Conservation (phyloP, 768 basidiomycete species). For the Astraeus odoratus region DNA sequence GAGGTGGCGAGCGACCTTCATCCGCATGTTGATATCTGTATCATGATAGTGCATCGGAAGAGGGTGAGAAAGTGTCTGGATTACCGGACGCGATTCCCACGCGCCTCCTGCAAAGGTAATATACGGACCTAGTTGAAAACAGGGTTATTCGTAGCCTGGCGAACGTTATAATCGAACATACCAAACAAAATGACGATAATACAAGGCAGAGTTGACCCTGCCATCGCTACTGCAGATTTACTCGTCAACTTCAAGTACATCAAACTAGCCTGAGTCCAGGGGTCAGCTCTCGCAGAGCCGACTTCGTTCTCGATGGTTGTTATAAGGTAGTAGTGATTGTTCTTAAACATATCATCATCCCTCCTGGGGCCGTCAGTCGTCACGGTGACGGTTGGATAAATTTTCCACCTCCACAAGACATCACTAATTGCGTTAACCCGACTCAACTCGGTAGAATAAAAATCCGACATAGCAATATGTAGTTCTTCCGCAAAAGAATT, state of each 20-base stretch:
- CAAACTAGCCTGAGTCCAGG: conserved; percentile 16
- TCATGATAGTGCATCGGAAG: conserved; percentile 20
- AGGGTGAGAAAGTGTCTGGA: conserved; percentile 19
- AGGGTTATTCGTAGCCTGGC: background rate
- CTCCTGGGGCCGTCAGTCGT: conserved; percentile 3
- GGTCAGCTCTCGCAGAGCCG: conserved; percentile 16
- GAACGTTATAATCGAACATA: conserved; percentile 7
- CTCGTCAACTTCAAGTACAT: conserved; percentile 17
- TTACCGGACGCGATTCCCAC: conserved; percentile 15
- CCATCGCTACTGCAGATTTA: conserved; percentile 3
- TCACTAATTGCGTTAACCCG: conserved; percentile 3
- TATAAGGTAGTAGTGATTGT: conserved; percentile 14
- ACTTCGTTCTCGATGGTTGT: conserved; percentile 18
- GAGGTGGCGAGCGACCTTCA: conserved; percentile 14
- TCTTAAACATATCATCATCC: conserved; percentile 12
- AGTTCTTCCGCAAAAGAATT: conserved; percentile 12
- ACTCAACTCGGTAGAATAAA: conserved; percentile 13
- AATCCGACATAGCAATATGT: conserved; percentile 13
- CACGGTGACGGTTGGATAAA: conserved; percentile 3
- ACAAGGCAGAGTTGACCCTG: conserved; percentile 18
- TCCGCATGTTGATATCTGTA: conserved; percentile 13
- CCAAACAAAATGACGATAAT: conserved; percentile 19
- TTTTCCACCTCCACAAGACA: conserved; percentile 6
- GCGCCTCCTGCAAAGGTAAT: conserved; percentile 22
- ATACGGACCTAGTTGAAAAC: conserved; percentile 13